These are phyloP conservation scores for Clavulina sp. DNA, from an alignment of 768 basidiomycete genomes.

Conservation along the genomic window DNA sequence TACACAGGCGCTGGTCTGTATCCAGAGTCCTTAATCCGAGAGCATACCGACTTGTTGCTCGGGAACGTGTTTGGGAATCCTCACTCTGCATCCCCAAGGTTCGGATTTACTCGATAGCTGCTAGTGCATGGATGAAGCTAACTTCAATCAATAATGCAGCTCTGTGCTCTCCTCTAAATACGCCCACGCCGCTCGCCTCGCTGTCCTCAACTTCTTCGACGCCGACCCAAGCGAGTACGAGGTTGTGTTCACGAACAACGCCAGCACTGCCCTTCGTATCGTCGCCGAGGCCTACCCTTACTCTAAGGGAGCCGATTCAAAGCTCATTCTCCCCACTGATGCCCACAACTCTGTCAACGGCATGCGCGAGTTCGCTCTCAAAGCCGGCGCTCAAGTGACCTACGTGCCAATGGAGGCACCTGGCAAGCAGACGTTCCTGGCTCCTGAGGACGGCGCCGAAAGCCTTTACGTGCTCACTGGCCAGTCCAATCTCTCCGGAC, in stretches of 20 bases:
- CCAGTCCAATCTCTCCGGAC: constrained; percentile 68
- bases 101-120: no score
- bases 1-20: constrained; percentile 9
- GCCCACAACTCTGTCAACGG: constrained; percentile 30
- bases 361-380: constrained; percentile 3
- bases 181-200: constrained; percentile 49
- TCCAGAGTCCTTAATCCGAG: constrained; percentile 6
- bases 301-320: constrained; percentile 27
- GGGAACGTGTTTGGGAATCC: constrained; percentile 7
- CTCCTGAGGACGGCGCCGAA: background rate
- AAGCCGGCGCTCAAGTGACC: background rate
- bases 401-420: background rate
- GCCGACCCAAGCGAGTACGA: constrained; percentile 54
- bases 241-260: constrained; percentile 68
- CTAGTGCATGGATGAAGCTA: no score
- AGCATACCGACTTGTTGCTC: constrained; percentile 3
- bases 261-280: constrained; percentile 61
- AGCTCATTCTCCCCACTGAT: constrained; percentile 53
- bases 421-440: no score
- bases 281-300: constrained; percentile 72
- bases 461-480: constrained; percentile 64
- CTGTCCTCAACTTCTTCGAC: constrained; percentile 59
- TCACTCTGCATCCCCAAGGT: constrained; percentile 1
- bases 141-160: constrained; percentile 22
- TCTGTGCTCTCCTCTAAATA: constrained; percentile 51